Conservation (phyloP, 805 yeast genomes). For the Clavispora fructus region DNA sequence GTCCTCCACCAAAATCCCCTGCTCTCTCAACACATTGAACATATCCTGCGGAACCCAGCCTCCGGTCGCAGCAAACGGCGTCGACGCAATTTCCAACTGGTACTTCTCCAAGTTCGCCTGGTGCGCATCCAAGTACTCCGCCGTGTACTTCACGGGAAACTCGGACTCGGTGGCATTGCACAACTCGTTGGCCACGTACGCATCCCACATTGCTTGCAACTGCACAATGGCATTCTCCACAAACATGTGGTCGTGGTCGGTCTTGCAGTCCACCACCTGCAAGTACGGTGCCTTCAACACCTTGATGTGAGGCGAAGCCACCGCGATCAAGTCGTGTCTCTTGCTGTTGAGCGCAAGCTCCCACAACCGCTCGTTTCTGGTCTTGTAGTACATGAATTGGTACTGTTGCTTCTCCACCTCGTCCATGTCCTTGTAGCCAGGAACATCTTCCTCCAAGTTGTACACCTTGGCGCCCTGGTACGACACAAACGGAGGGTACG, state of each 20-base stretch:
- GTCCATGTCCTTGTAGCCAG: slow-evolving; percentile 58
- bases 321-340: slow-evolving; percentile 63
- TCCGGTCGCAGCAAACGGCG: slow-evolving; percentile 84
- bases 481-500: slow-evolving; percentile 76
- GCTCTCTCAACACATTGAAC: slow-evolving; percentile 65
- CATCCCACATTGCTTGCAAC: slow-evolving; percentile 64
- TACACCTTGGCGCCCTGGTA: slow-evolving; percentile 87
- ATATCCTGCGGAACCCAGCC: slow-evolving; percentile 97
- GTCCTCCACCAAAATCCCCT: slow-evolving; percentile 58
- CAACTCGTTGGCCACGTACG: slow-evolving; percentile 53
- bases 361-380: slow-evolving; percentile 89
- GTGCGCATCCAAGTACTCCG: slow-evolving; percentile 54
- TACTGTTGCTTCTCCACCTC: slow-evolving; percentile 76
- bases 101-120: slow-evolving; percentile 56
- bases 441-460: slow-evolving; percentile 68
- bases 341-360: slow-evolving; percentile 67
- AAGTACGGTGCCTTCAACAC: slow-evolving; percentile 60
- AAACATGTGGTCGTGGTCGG: slow-evolving; percentile 54
- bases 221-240: slow-evolving; percentile 65
- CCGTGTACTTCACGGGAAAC: slow-evolving; percentile 60
- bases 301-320: slow-evolving; percentile 82
- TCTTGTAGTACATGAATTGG: slow-evolving; percentile 79
- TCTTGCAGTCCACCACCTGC: slow-evolving; percentile 54
- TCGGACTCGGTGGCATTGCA: slow-evolving; percentile 36
- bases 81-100: slow-evolving; percentile 59